These are phyloP conservation scores for Fusarium equiseti DNA, from an alignment of 2,329 filamentous ascomycete species.

Conservation along the genomic window DNA sequence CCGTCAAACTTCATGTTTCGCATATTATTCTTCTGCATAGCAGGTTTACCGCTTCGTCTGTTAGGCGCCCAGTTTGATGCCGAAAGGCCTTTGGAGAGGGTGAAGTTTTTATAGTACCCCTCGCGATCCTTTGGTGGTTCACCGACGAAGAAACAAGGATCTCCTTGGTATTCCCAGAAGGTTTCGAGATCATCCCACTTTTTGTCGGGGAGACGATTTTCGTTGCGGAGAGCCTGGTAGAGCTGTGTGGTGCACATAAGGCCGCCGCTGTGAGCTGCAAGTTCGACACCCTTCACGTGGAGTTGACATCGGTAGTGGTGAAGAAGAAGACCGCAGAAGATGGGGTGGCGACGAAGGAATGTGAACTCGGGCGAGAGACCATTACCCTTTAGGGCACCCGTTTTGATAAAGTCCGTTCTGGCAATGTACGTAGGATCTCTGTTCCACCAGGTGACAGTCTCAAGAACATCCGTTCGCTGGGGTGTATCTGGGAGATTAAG, in stretches of 20 bases:
- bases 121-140: conserved; percentile 30
- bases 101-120: conserved; percentile 43
- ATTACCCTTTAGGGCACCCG: neutral
- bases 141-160: conserved; percentile 41
- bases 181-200: conserved; percentile 36
- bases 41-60: conserved; percentile 19
- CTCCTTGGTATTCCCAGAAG: conserved; percentile 31
- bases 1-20: conserved; percentile 33
- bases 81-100: conserved; percentile 36
- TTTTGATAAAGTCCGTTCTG: neutral
- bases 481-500: conserved; percentile 9
- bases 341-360: conserved; percentile 40
- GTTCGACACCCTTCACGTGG: conserved; percentile 21
- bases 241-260: conserved; percentile 38
- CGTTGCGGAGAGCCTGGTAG: conserved; percentile 42
- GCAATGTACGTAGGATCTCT: conserved; percentile 22
- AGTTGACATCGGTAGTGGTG: conserved; percentile 36
- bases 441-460: conserved; percentile 24
- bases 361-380: neutral
- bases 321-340: conserved; percentile 39
- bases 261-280: conserved; percentile 26
- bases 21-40: conserved; percentile 16
- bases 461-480: conserved; percentile 7
- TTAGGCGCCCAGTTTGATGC: conserved; percentile 34
- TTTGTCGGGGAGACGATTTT: conserved; percentile 11